These are phyloP conservation scores for Puccinia sorghi DNA, from an alignment of 1,284 basidiomycete genomes.

Conservation along the genomic window DNA sequence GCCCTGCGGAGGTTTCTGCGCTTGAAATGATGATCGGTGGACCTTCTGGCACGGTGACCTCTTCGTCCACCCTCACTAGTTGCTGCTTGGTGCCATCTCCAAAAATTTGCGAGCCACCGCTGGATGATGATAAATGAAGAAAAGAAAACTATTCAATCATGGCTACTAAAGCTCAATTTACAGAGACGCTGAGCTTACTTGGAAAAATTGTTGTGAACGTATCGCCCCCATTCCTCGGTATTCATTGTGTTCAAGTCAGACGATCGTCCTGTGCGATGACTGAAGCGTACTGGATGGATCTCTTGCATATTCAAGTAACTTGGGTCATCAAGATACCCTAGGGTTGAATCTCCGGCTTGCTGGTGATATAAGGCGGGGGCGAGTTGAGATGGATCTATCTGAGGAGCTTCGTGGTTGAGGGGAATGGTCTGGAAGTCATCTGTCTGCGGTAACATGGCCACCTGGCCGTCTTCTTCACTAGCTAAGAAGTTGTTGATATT, in stretches of 20 bases:
- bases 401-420: constrained; percentile 1
- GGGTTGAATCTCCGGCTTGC: neutral
- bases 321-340: constrained; percentile 10
- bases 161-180: neutral
- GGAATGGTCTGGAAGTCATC: constrained; percentile 11
- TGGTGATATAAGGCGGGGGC: neutral
- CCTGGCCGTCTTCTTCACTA: neutral
- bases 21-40: neutral
- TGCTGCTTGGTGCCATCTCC: neutral
- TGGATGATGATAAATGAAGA: neutral
- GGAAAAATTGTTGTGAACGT: constrained; percentile 2
- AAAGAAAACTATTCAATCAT: no score
- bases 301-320: constrained; percentile 7
- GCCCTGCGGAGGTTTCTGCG: neutral
- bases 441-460: constrained; percentile 2
- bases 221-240: constrained; percentile 25
- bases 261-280: constrained; percentile 8
- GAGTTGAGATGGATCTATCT: neutral
- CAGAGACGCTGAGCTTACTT: neutral
- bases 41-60: neutral
- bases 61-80: constrained; percentile 8
- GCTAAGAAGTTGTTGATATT: constrained; percentile 17
- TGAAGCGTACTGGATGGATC: neutral
- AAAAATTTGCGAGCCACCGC: neutral
- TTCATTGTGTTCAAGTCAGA: constrained; percentile 29